These are phyloP conservation scores for Pleurotus sapidus DNA, from an alignment of 768 basidiomycete genomes.

Conservation along the genomic window DNA sequence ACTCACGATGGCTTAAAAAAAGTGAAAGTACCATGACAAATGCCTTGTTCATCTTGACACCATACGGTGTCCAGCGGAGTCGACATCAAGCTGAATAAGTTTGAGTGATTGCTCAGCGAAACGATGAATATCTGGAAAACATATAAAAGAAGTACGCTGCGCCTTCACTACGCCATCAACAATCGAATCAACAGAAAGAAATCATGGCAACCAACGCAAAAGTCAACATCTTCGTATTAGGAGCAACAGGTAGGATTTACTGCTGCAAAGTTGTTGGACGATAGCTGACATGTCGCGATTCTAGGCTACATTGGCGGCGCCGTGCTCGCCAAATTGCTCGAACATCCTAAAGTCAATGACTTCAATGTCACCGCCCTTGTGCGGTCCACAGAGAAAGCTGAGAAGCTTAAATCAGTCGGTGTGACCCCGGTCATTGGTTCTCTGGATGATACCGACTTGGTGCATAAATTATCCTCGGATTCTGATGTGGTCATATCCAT, in stretches of 20 bases:
- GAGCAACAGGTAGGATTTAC: conserved; percentile 38
- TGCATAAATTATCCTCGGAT: conserved; percentile 36
- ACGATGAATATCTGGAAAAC: background rate
- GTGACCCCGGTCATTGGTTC: conserved; percentile 39
- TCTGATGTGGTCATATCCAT: conserved; percentile 45
- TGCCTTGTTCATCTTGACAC: background rate
- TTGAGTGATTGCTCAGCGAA: background rate
- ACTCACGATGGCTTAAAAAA: too few species aligned
- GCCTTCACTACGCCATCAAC: background rate
- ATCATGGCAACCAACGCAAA: background rate
- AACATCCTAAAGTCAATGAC: conserved; percentile 35
- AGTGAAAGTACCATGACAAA: too few species aligned
- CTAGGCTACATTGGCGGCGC: conserved; percentile 58
- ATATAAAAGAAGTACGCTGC: background rate
- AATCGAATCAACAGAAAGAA: background rate
- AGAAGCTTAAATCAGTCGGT: conserved; percentile 28
- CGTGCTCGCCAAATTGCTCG: conserved; percentile 44
- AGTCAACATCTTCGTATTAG: conserved; percentile 40
- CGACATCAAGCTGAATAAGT: background rate
- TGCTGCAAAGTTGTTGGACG: background rate
- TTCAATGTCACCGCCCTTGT: conserved; percentile 46
- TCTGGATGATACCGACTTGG: conserved; percentile 31
- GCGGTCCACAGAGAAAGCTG: conserved; percentile 37
- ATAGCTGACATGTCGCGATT: background rate
- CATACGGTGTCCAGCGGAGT: background rate